Evolutionary conservation across 441 rosid genomes (phyloP), one percentile per base, ranked within the genome.

Genomic region (Kokia cookei): DNA sequence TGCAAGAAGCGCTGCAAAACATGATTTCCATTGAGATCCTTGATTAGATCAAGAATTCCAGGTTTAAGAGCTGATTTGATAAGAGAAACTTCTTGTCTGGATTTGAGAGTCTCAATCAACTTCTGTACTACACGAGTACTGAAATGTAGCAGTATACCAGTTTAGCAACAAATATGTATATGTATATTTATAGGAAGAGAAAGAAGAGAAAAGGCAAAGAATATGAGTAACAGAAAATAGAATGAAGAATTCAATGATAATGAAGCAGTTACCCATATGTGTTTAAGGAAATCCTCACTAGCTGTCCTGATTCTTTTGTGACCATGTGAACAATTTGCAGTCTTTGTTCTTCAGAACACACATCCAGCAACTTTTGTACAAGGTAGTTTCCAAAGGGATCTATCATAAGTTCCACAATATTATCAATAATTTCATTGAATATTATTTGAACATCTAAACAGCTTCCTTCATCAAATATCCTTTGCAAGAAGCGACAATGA

Each of bases 41-140:
- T 88, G 27, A 88, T 84, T 2, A 93, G 93, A 77, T 85, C 80
- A 9, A 89, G 87, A 80, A 90, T 81, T 26, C 93, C 90, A 11
- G 93, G 88, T 77, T 84, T 83, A 65, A 93, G 84, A 27, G 91
- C 86, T 12, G 81, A 72, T 58, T 81, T 73, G 26, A 93, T 83
- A 55, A 80, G 67, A 19, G 80, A 81, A 37, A 90, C 82, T 72
- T 93, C 91, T 55, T 86, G 84, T 81, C 84, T 84, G 45, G 91
- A 89, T 73, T 75, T 81, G 77, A 93, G 86, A 0, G 88, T 85
- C 81, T 89, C 89, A 4, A 93, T 86, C 88, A 91, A 76, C 86
- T 87, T 93, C 84, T 93, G 98, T 1, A 90, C 86, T 57, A 91
- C 98, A 5, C 98, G 81, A 37, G 98, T 91, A 70, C 98, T 93